Conservation (phyloP, 306 rosid genomes). For the Comarum palustre region DNA sequence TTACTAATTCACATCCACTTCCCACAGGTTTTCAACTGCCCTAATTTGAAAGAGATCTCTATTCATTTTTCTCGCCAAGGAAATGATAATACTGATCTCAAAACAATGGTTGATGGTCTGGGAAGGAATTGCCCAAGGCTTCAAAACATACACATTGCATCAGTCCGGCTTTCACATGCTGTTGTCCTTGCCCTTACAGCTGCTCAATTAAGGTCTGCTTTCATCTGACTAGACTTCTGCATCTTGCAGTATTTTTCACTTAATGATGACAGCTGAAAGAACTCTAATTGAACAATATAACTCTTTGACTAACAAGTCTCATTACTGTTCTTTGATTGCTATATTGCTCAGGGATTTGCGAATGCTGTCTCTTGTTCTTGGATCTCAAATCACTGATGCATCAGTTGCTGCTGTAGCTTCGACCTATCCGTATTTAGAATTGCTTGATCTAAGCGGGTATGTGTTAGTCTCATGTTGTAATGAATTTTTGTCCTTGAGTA, state of each 20-base stretch:
- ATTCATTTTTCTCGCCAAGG: slow-evolving; percentile 69
- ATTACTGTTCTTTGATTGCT: slow-evolving; percentile 25
- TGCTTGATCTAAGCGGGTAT: slow-evolving; percentile 97
- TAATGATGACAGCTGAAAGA: neutral
- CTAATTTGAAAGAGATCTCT: slow-evolving; percentile 81
- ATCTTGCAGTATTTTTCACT: neutral
- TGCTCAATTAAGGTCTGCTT: slow-evolving; percentile 72
- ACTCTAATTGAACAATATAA: slow-evolving; percentile 1
- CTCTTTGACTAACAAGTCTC: slow-evolving; percentile 18
- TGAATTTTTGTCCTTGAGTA: neutral
- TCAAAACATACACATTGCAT: slow-evolving; percentile 86
- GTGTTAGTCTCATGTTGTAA: slow-evolving; percentile 23
- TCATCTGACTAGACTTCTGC: neutral
- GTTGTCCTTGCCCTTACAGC: slow-evolving; percentile 88
- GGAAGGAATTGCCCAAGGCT: slow-evolving; percentile 78
- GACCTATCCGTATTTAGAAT: slow-evolving; percentile 67
- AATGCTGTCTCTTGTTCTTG: slow-evolving; percentile 96
- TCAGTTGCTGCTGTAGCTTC: slow-evolving; percentile 96
- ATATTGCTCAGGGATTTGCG: slow-evolving; percentile 57
- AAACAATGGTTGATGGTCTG: slow-evolving; percentile 54
- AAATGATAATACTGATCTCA: slow-evolving; percentile 68
- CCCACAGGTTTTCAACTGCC: slow-evolving; percentile 74
- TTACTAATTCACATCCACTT: slow-evolving; percentile 17
- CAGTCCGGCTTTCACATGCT: slow-evolving; percentile 74
- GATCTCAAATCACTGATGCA: slow-evolving; percentile 90